Evolutionary conservation across 2,329 filamentous ascomycete species (phyloP), one percentile per base, ranked within the genome.

Genomic region (Scedosporium apiospermum): DNA sequence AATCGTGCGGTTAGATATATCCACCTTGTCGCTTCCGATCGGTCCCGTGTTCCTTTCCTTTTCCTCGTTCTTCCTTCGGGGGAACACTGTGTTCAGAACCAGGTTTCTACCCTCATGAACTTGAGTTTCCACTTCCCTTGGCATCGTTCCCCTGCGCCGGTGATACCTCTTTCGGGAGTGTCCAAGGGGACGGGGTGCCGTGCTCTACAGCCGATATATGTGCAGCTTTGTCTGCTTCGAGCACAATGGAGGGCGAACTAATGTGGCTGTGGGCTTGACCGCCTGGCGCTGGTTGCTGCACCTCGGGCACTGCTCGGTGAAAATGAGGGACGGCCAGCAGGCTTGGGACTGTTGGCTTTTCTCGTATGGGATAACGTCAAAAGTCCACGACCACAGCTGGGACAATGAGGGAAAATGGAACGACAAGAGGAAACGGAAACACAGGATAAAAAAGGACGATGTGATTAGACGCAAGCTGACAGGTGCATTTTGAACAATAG

Each of bases 401-500:
- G 21, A 44, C 12, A 16, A 61, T 49, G 42, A 14, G 44, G n/a
- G 18, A 14, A 27, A 26, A 42, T 34, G 16, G 16, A 42, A n/a
- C 23, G 30, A 38, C 26, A 16, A 23, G 30, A n/a, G n/a, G n/a
- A n/a, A n/a, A 49, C 10, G 26, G 12, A 27, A 46, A 46, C 12
- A 38, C 42, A 46, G 9, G 26, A 53, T n/a, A 58, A 23, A 38
- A 58, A 16, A 14, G 14, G 26, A 58, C 14, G n/a, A 41, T n/a
- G 5, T 42, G n/a, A 38, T 14, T 7, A 16, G 16, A 46, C 16
- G 12, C 16, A n/a, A 16, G 27, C 60, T 61, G 27, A 61, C 60
- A 53, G 26, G 42, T 26, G 14, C 18, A 53, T 55, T 59, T 27
- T 27, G 18, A 34, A n/a, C 62, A 64, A 63, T 64, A 83, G 80